These are phyloP conservation scores for Fusarium subglutinans DNA, from an alignment of 2,329 filamentous ascomycete genomes.

Conservation along the genomic window DNA sequence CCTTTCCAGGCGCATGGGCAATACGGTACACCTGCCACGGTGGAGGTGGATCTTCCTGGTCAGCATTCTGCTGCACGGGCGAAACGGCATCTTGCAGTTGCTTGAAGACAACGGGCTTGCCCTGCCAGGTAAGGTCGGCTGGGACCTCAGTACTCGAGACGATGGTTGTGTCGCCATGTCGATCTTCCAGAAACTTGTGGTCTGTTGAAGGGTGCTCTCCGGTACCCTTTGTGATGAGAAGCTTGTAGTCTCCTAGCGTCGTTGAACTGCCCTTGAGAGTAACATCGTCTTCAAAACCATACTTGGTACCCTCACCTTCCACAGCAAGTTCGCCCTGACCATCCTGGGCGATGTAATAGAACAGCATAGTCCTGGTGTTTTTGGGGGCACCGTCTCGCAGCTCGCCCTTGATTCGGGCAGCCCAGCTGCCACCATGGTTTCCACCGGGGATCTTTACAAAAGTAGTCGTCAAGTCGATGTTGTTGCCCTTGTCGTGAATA, in stretches of 20 bases:
- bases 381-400: constrained; percentile 74
- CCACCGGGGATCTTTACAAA: constrained; percentile 95
- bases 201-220: constrained; percentile 68
- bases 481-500: constrained; percentile 89
- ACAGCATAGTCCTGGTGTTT: constrained; percentile 77
- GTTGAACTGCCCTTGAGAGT: constrained; percentile 74
- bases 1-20: constrained; percentile 70
- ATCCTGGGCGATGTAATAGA: constrained; percentile 87
- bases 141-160: constrained; percentile 76
- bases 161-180: constrained; percentile 79
- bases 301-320: constrained; percentile 59
- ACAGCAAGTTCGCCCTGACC: constrained; percentile 73
- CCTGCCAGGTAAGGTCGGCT: constrained; percentile 81
- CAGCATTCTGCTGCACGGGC: constrained; percentile 59
- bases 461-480: constrained; percentile 88
- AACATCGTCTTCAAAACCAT: constrained; percentile 68
- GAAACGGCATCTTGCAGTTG: constrained; percentile 62
- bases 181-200: constrained; percentile 73
- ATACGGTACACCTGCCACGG: constrained; percentile 88
- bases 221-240: constrained; percentile 78
- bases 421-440: constrained; percentile 89
- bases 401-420: constrained; percentile 83
- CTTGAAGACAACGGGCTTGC: constrained; percentile 71
- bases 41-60: constrained; percentile 76
- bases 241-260: constrained; percentile 80